Evolutionary conservation across 1,284 basidiomycete species (phyloP).

Genomic region (Ceratorhiza oryzae-sativae): DNA sequence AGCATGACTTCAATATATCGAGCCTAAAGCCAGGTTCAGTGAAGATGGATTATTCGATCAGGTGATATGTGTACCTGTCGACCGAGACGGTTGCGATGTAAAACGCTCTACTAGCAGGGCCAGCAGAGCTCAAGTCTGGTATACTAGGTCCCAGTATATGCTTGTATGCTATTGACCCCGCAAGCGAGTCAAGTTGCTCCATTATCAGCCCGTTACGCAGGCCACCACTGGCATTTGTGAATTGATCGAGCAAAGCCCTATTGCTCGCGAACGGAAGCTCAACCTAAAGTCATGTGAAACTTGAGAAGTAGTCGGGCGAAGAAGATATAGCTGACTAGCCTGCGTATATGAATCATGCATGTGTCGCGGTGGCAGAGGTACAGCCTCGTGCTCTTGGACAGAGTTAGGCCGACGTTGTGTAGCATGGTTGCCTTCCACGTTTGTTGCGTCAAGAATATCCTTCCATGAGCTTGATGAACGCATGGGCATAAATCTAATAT

Average conservation of each 20-base stretch:
- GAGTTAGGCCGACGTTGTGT: constrained; percentile 32
- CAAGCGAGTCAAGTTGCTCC: constrained; percentile 81
- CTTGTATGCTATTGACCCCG: constrained; percentile 82
- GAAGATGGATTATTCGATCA: no score
- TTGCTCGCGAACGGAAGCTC: constrained; percentile 67
- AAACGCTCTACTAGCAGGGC: constrained; percentile 65
- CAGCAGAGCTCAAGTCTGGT: constrained; percentile 14
- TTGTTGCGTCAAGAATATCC: constrained; percentile 58
- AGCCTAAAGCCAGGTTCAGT: constrained; percentile 53
- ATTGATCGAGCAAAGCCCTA: constrained; percentile 65
- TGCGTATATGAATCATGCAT: constrained; percentile 78
- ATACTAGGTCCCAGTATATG: constrained; percentile 74
- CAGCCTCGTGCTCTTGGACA: constrained; percentile 41
- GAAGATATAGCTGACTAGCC: constrained; percentile 47
- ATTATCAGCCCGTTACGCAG: constrained; percentile 74
- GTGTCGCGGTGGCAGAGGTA: constrained; percentile 55
- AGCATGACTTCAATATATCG: constrained; percentile 61
- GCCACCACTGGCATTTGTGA: constrained; percentile 72
- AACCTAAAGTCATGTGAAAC: constrained; percentile 5
- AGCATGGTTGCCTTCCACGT: constrained; percentile 45
- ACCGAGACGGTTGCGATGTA: constrained; percentile 85
- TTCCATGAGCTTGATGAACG: constrained; percentile 63
- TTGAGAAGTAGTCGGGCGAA: background rate
- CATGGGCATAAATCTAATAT: constrained; percentile 56
- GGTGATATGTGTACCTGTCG: no score